A percentile compares a stretch with the other conserved stretches of the same genome.
These are phyloP conservation scores for Clavulina sp. DNA, from an alignment of 768 basidiomycete genomes.

Conservation along the genomic window DNA sequence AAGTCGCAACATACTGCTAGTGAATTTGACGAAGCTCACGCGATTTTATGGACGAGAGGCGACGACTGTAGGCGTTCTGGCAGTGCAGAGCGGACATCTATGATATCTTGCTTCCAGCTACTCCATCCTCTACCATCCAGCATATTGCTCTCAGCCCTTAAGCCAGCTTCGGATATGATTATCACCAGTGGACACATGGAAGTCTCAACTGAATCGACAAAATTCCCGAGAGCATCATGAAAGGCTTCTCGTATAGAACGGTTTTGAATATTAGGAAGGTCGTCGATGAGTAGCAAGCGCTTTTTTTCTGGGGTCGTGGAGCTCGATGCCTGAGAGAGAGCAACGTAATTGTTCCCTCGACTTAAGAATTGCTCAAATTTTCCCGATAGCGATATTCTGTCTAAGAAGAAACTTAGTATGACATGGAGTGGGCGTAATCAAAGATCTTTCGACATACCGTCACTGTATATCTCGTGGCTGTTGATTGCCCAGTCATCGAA, in stretches of 20 bases:
- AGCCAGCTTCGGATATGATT: conserved; percentile 66
- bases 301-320: conserved; percentile 9
- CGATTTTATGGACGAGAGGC: conserved; percentile 62
- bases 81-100: conserved; percentile 33
- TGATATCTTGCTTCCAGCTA: conserved; percentile 27
- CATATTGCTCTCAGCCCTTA: conserved; percentile 45
- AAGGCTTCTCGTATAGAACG: conserved; percentile 48
- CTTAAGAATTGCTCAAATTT: conserved; percentile 65
- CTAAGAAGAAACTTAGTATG: conserved; percentile 11
- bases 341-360: conserved; percentile 43
- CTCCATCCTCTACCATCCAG: conserved; percentile 23
- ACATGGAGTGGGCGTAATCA: not conserved
- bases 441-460: not conserved
- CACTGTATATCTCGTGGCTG: not conserved
- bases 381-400: conserved; percentile 24
- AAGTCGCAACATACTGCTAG: not conserved
- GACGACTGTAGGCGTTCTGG: conserved; percentile 41
- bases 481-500: conserved; percentile 14
- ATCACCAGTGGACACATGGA: conserved; percentile 50
- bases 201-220: conserved; percentile 25
- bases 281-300: conserved; percentile 59
- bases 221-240: conserved; percentile 44
- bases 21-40: conserved; percentile 30
- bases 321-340: conserved; percentile 17
- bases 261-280: conserved; percentile 82